phyloP scores from a whole-genome alignment of 306 rosid genomes.

The Gynostemma pentaphyllum region DNA sequence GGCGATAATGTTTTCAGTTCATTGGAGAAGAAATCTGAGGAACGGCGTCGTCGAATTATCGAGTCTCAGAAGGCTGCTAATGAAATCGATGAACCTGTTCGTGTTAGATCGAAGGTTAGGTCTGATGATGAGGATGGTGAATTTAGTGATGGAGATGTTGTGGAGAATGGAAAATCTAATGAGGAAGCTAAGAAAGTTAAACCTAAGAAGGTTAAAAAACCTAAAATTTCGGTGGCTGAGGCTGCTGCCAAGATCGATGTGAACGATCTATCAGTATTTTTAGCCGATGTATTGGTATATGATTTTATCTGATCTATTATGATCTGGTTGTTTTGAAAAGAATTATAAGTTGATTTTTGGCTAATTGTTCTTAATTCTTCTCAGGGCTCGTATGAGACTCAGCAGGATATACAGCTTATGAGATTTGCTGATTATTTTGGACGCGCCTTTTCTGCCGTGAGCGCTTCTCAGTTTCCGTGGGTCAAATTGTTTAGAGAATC shows the following conservation, averaged over 20 bases:
- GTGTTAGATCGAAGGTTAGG: conserved; percentile 52
- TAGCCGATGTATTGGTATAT: conserved; percentile 51
- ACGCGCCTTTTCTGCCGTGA: conserved; percentile 68
- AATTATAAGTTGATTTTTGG: conserved; percentile 8
- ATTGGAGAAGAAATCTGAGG: conserved; percentile 74
- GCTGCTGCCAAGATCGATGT: conserved; percentile 79
- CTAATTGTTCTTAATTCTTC: not conserved
- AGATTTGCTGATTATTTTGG: conserved; percentile 83
- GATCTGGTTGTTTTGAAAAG: conserved; percentile 25
- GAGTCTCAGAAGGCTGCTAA: conserved; percentile 50
- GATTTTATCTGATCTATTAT: conserved; percentile 21
- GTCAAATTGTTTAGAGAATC: conserved; percentile 71
- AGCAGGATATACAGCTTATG: conserved; percentile 69
- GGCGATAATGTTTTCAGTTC: conserved; percentile 56
- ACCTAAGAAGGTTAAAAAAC: conserved; percentile 77
- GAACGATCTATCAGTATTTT: conserved; percentile 44
- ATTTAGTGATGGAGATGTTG: conserved; percentile 35
- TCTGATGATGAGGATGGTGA: conserved; percentile 39
- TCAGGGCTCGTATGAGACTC: conserved; percentile 49
- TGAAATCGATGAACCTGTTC: conserved; percentile 16
- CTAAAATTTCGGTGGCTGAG: conserved; percentile 76
- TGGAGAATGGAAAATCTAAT: conserved; percentile 34
- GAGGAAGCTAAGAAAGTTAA: conserved; percentile 70
- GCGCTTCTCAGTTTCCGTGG: conserved; percentile 90
- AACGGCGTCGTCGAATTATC: conserved; percentile 51